These are phyloP conservation scores for Schizopora paradoxa DNA, from an alignment of 1,284 basidiomycete species.

Conservation along the genomic window DNA sequence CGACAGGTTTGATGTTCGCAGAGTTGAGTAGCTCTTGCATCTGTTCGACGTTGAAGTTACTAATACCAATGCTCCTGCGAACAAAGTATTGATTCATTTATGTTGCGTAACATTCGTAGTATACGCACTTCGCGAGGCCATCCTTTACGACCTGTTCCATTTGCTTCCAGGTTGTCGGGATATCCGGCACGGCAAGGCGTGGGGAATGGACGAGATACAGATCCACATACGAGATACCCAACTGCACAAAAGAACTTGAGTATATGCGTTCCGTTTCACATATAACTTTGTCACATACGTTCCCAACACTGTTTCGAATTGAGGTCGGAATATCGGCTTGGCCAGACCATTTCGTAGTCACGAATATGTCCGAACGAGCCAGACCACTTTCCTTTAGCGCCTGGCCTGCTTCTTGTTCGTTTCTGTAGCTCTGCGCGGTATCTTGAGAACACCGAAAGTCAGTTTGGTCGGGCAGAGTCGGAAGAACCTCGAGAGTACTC, in stretches of 20 bases:
- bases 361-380: constrained; percentile 38
- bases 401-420: constrained; percentile 43
- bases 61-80: constrained; percentile 69
- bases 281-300: constrained; percentile 33
- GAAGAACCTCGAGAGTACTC: constrained; percentile 15
- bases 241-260: constrained; percentile 30
- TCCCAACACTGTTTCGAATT: constrained; percentile 50
- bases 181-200: constrained; percentile 41
- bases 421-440: constrained; percentile 44
- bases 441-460: constrained; percentile 27
- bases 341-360: constrained; percentile 59
- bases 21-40: constrained; percentile 50
- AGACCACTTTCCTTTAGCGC: constrained; percentile 46
- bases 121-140: constrained; percentile 49
- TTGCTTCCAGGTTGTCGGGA: constrained; percentile 54
- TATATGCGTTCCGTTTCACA: neutral
- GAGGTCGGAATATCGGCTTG: constrained; percentile 48
- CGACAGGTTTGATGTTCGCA: constrained; percentile 57
- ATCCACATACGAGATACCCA: constrained; percentile 64
- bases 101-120: neutral
- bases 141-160: constrained; percentile 54
- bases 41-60: constrained; percentile 58
- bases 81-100: neutral
- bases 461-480: neutral
- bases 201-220: constrained; percentile 67